Conservation (phyloP, 2,329 filamentous ascomycete species). For the Paecilomyces formosus region DNA sequence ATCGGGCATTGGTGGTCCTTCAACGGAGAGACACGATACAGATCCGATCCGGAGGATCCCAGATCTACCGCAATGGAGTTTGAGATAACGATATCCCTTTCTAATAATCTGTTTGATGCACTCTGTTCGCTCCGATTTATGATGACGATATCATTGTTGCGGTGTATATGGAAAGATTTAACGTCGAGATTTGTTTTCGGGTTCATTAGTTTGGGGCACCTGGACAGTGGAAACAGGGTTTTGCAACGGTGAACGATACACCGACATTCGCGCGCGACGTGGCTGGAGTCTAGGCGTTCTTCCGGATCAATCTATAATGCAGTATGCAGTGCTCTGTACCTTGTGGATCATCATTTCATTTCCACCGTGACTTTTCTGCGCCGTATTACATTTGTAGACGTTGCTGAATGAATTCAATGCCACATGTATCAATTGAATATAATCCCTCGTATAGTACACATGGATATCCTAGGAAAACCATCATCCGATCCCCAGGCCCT, state of each 20-base stretch:
- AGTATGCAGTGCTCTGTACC: background rate
- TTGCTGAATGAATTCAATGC: background rate
- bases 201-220: background rate
- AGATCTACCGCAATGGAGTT: slow-evolving; percentile 41
- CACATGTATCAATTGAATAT: background rate
- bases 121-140: background rate
- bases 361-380: background rate
- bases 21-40: slow-evolving; percentile 71
- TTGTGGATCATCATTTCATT: background rate
- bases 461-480: background rate
- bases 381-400: background rate
- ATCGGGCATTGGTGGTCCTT: slow-evolving; percentile 75
- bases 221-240: background rate
- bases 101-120: background rate
- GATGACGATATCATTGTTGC: background rate
- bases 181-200: background rate
- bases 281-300: background rate
- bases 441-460: background rate
- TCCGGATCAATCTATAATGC: background rate
- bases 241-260: background rate
- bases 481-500: background rate
- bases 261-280: background rate
- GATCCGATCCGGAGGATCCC: slow-evolving; percentile 42
- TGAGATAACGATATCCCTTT: slow-evolving; percentile 13
- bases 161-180: background rate